phyloP scores from a whole-genome alignment of 257 asterid genomes.

The Gentiana dahurica region DNA sequence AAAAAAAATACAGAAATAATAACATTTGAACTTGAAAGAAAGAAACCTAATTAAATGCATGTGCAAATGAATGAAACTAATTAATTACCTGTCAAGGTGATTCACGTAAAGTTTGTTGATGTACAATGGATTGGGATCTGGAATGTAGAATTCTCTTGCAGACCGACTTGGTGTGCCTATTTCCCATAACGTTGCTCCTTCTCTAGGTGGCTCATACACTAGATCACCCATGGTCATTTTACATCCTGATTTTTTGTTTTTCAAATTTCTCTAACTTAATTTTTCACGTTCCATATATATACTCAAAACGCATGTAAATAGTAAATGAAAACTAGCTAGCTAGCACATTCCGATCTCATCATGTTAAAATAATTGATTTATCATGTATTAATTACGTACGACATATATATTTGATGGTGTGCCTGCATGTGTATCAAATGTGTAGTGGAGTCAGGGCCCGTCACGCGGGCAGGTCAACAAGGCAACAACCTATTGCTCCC shows the following conservation, averaged over 20 bases:
- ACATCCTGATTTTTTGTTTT: conserved; percentile 3
- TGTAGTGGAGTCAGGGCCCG: too few species aligned
- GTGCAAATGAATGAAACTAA: too few species aligned
- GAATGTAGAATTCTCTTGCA: conserved; percentile 15
- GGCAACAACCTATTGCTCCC: too few species aligned
- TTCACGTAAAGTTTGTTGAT: conserved; percentile 14
- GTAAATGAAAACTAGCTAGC: too few species aligned
- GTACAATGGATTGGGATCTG: conserved; percentile 15
- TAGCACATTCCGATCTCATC: too few species aligned
- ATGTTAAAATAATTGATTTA: too few species aligned
- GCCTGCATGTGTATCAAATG: too few species aligned
- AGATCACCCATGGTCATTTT: conserved; percentile 6
- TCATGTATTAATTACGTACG: too few species aligned
- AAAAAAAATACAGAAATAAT: not conserved
- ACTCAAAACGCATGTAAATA: not conserved
- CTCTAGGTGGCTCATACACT: conserved; percentile 15
- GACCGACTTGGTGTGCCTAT: conserved; percentile 17
- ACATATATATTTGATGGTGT: too few species aligned
- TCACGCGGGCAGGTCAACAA: too few species aligned
- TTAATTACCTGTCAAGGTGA: conserved; percentile 16
- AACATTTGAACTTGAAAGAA: too few species aligned
- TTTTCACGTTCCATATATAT: not conserved
- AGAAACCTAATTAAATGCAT: too few species aligned
- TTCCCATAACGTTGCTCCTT: conserved; percentile 19
- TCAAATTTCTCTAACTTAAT: not conserved